Conservation (phyloP, 768 basidiomycete genomes). For the Termitomyces eurrhizus region DNA sequence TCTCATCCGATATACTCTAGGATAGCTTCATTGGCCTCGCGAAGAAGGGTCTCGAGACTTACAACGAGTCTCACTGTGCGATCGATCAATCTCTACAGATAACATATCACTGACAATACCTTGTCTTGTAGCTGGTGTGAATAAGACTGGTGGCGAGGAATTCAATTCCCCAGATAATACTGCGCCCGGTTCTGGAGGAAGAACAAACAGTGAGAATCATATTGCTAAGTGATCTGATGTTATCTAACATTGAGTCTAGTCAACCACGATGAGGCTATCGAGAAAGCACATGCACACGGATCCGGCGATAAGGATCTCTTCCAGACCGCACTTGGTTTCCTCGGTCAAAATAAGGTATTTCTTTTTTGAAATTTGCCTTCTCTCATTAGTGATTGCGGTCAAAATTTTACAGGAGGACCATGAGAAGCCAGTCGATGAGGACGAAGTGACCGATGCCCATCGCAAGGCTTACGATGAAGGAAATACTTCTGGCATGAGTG, state of each 20-base stretch:
- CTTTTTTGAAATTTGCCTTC: background rate
- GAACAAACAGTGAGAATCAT: constrained; percentile 27
- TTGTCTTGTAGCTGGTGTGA: constrained; percentile 32
- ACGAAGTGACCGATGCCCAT: constrained; percentile 57
- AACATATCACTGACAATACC: constrained; percentile 14
- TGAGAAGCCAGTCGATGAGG: constrained; percentile 61
- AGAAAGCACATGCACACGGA: constrained; percentile 50
- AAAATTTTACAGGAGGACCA: constrained; percentile 40
- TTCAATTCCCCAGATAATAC: constrained; percentile 55
- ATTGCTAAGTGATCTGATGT: background rate
- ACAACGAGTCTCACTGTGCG: constrained; percentile 46
- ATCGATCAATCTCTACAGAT: constrained; percentile 10
- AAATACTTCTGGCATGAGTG: constrained; percentile 48
- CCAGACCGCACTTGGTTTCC: constrained; percentile 47
- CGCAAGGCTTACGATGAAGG: constrained; percentile 55
- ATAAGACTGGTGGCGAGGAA: constrained; percentile 62
- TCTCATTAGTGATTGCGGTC: background rate
- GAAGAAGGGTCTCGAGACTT: constrained; percentile 58
- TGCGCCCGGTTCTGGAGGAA: constrained; percentile 20
- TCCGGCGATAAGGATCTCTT: constrained; percentile 58
- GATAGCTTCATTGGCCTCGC: constrained; percentile 69
- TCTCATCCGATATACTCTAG: constrained; percentile 27
- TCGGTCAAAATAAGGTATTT: constrained; percentile 49
- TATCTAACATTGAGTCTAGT: constrained; percentile 34
- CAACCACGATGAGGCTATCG: constrained; percentile 58